Base-by-base conservation (phyloP, 2,329 filamentous ascomycete genomes). In the Aureobasidium sp. region DNA sequence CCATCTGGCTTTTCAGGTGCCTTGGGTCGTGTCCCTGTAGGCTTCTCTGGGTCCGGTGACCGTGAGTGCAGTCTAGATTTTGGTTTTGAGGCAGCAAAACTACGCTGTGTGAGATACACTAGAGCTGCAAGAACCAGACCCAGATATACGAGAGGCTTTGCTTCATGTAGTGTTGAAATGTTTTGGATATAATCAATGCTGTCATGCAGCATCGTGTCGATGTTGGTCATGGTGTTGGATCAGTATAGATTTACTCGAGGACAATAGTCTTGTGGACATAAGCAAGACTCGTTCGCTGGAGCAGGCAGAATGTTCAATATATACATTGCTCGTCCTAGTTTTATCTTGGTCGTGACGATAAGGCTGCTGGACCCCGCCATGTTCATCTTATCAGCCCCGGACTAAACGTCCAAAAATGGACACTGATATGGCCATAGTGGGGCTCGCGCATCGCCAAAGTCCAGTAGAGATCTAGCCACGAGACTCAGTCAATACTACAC, bases 11-110 rank as follows among this genome's bases (percentile, higher is more conserved):
- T 71, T 0, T 74, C 71, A 5, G 72, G 65, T 62, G 74, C 63
- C 68, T 74, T 74, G 63, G 66, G 12, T 62, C 57, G 17, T 8
- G 64, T 63, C 41, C 66, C 58, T 17, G 68, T 68, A 5, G 74
- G 73, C 64, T 80, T 81, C 67, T 83, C 79, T 8, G 77, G 71
- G 67, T 80, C 77, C 2, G 79, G 77, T 1, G 77, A 67, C 15
- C 63, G 64, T 34, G 65, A 46, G 23, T 64, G 62, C 12, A 47
- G n/a, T 48, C 48, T 46, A 9, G 29, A 32, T 15, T 26, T 41
- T 20, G 27, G 23, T 17, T 23, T 56, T 26, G 32, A 41, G 23
- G 50, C 50, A 27, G 23, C 7, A 20, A 62, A 8, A 27, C 9
- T 20, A 36, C 53, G 61, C 29, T 62, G 32, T n/a, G 58, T 15